phyloP scores from a whole-genome alignment of 371 early-diverging fungal genomes.

The Lichtheimia corymbifera region DNA sequence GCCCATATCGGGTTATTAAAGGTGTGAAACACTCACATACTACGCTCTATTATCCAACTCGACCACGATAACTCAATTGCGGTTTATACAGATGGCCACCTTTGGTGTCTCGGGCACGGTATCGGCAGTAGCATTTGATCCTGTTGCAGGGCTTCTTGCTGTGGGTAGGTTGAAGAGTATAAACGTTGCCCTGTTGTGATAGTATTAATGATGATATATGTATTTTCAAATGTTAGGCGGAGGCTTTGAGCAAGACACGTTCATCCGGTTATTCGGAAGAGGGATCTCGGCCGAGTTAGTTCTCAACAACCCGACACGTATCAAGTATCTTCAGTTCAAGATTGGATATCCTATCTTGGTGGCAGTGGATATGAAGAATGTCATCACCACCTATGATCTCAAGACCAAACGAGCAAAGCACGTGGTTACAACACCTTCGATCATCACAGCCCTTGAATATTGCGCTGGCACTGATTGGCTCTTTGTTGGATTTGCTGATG shows the following conservation, averaged over 20 bases:
- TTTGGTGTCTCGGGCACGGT: slow-evolving; percentile 54
- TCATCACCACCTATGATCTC: slow-evolving; percentile 53
- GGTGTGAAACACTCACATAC: slow-evolving; percentile 1
- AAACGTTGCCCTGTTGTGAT: background rate
- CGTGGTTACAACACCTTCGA: slow-evolving; percentile 38
- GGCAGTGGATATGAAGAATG: slow-evolving; percentile 52
- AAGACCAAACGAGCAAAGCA: slow-evolving; percentile 40
- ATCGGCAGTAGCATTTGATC: slow-evolving; percentile 53
- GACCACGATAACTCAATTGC: no score
- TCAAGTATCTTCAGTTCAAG: slow-evolving; percentile 57
- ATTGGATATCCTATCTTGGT: slow-evolving; percentile 49
- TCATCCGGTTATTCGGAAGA: slow-evolving; percentile 45
- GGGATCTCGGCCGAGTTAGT: slow-evolving; percentile 32
- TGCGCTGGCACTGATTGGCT: slow-evolving; percentile 60
- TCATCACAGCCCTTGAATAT: slow-evolving; percentile 54
- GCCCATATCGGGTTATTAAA: slow-evolving; percentile 20
- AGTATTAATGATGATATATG: background rate
- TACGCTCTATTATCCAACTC: background rate
- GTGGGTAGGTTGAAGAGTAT: slow-evolving; percentile 41
- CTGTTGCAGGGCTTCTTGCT: slow-evolving; percentile 56
- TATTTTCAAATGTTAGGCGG: slow-evolving; percentile 9
- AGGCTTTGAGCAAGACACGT: slow-evolving; percentile 20
- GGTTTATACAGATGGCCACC: slow-evolving; percentile 31
- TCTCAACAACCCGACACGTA: slow-evolving; percentile 27
- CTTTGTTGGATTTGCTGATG: slow-evolving; percentile 58